A percentile compares a stretch with the other conserved stretches of the same genome.
Evolutionary conservation across 768 basidiomycete genomes (phyloP).

Genomic region (Boletus reticuloceps): DNA sequence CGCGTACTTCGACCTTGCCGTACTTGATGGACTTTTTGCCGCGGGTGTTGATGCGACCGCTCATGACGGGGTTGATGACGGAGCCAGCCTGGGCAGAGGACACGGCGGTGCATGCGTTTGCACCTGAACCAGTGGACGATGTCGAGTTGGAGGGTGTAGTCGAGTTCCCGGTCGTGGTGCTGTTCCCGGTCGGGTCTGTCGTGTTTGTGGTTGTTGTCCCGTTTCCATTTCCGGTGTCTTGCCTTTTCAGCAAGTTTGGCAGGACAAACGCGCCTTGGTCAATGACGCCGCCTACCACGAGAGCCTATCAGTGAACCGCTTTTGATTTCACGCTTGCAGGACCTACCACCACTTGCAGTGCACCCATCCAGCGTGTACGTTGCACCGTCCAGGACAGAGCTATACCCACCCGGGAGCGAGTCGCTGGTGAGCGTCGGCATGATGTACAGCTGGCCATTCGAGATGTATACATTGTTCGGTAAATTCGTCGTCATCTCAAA

Average conservation of each 20-base stretch:
- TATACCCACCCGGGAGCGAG: conserved; percentile 34
- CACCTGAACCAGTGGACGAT: conserved; percentile 4
- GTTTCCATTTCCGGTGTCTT: conserved; percentile 12
- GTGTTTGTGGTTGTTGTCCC: too few relatives aligned
- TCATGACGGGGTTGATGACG: conserved; percentile 53
- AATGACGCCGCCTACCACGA: conserved; percentile 6
- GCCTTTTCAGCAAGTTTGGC: conserved; percentile 29
- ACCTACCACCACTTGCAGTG: conserved; percentile 22
- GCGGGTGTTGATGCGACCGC: conserved; percentile 52
- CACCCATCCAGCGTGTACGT: conserved; percentile 38
- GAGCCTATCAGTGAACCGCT: background rate
- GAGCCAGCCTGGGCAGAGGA: conserved; percentile 33
- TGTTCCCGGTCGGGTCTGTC: background rate
- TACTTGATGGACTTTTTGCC: conserved; percentile 48
- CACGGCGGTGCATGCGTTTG: conserved; percentile 41
- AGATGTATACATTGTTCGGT: conserved; percentile 40
- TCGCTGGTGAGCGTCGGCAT: conserved; percentile 58
- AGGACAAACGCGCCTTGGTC: conserved; percentile 28
- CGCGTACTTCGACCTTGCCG: conserved; percentile 58
- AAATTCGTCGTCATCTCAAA: conserved; percentile 54
- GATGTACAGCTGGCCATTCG: conserved; percentile 54
- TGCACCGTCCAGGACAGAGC: conserved; percentile 39
- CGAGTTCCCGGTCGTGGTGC: conserved; percentile 14
- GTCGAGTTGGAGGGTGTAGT: conserved; percentile 21
- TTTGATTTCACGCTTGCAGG: background rate